Base-by-base conservation (phyloP, 768 basidiomycete species). In the Trametes villosa region DNA sequence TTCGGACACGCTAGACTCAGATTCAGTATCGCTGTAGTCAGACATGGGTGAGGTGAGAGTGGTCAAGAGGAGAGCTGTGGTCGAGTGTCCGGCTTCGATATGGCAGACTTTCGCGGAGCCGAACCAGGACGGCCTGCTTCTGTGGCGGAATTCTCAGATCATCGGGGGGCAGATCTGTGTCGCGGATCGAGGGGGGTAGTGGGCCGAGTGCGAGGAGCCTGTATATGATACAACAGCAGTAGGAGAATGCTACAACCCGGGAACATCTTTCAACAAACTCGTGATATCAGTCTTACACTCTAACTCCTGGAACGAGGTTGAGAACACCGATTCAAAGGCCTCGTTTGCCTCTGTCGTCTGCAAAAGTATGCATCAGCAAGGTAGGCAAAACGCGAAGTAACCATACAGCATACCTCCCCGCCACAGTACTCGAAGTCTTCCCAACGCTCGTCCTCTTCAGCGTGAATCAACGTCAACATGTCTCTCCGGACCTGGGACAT, bases 361-460 rank as follows among this genome's bases (percentile, higher is more conserved):
- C 7, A 58, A 58, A 30, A n/a, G 50, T 58, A 50, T 59, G 18
- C 26, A 53, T 48, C 55, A 53, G 36, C 33, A 60, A 29, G 13
- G 20, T 13, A 9, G 31, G 22, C 24, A 31, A 24, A 50, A 49
- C n/a, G n/a, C n/a, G n/a, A 61, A 45, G 50, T 22, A 40, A 15
- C 50, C 41, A 53, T 33, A 53, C 9, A 27, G 72, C 83, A 57
- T 63, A 93, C 92, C 75, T 84, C 81, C 38, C 79, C 79, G 65
- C 86, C 86, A 67, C 77, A 85, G 70, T 86, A 92, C 49, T 86
- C 79, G 24, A 91, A 76, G 46, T 84, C 77, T 66, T 86, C 76
- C 92, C 92, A 94, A 53, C 74, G 74, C 68, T 92, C 92, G 53
- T 92, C 91, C 67, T 92, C 89, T 69, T 94, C 92, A 3, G 77